Conservation (phyloP, 1,284 basidiomycete genomes). For the Wallemia mellicola region DNA sequence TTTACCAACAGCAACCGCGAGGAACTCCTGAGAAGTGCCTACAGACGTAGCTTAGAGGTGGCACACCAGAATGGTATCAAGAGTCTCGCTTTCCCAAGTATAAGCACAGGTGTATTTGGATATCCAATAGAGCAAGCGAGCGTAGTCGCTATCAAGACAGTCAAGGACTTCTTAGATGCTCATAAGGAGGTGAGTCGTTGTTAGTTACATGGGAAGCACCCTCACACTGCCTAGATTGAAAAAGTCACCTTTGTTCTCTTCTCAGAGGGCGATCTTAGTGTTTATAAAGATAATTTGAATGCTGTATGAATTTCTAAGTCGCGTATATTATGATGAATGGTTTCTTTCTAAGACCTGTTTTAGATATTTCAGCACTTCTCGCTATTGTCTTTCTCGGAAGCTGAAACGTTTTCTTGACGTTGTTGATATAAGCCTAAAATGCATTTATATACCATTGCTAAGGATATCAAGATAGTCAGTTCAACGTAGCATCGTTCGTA, state of each 20-base stretch:
- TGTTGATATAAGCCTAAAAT: too few relatives aligned
- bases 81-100: conserved; percentile 43
- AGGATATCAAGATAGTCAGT: too few relatives aligned
- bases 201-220: not conserved
- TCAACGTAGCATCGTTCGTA: too few relatives aligned
- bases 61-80: conserved; percentile 29
- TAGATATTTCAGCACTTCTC: too few relatives aligned
- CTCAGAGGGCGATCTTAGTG: conserved; percentile 28
- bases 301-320: too few relatives aligned
- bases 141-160: conserved; percentile 30
- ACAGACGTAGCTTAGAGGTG: conserved; percentile 30
- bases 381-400: too few relatives aligned
- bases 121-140: conserved; percentile 45
- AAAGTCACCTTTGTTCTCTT: conserved; percentile 46
- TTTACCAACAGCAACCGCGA: conserved; percentile 27
- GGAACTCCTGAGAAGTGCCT: conserved; percentile 36
- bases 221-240: conserved; percentile 13
- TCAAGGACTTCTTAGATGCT: conserved; percentile 28
- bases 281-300: conserved; percentile 26
- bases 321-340: too few relatives aligned
- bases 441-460: too few relatives aligned
- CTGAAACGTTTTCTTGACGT: too few relatives aligned
- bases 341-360: too few relatives aligned
- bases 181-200: conserved; percentile 23
- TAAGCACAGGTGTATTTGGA: conserved; percentile 49